phyloP scores from a whole-genome alignment of 345 rosid species.

The Cardamine occulta region DNA sequence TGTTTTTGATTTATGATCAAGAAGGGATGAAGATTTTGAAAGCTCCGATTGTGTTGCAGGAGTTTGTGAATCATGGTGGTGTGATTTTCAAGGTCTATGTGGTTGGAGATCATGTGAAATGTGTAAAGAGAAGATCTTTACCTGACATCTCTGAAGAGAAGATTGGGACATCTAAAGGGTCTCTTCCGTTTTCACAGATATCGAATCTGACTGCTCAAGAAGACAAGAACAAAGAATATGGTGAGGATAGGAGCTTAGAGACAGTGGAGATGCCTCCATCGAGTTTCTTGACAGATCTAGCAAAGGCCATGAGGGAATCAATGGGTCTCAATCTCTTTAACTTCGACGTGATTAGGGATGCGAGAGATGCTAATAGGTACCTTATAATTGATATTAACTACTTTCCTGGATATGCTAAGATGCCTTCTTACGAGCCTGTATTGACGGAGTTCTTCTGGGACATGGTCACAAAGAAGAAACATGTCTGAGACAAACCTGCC shows the following conservation, averaged over 20 bases:
- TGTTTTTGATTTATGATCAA: constrained; percentile 57
- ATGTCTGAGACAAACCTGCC: constrained; percentile 32
- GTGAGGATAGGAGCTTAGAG: constrained; percentile 45
- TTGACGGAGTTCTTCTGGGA: constrained; percentile 58
- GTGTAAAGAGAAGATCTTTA: constrained; percentile 60
- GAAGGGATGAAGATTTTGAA: constrained; percentile 51
- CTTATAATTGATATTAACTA: constrained; percentile 69
- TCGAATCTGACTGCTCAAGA: constrained; percentile 51
- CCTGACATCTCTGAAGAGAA: constrained; percentile 60
- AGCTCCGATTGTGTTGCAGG: constrained; percentile 62
- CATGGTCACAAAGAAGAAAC: constrained; percentile 44
- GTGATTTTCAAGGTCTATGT: constrained; percentile 68
- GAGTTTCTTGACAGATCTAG: constrained; percentile 53
- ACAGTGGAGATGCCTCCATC: constrained; percentile 58
- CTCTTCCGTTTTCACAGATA: constrained; percentile 59
- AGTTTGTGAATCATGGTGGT: constrained; percentile 74
- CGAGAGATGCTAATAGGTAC: constrained; percentile 50
- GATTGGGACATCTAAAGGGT: constrained; percentile 46
- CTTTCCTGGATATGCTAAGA: constrained; percentile 72
- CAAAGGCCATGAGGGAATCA: constrained; percentile 53
- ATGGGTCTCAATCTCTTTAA: constrained; percentile 62
- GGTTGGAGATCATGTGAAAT: constrained; percentile 51
- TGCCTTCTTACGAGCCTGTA: constrained; percentile 59
- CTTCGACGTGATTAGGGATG: constrained; percentile 71
- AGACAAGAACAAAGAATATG: constrained; percentile 31